Conservation (phyloP, 2,329 filamentous ascomycete genomes). For the Hypoxylon sp. region DNA sequence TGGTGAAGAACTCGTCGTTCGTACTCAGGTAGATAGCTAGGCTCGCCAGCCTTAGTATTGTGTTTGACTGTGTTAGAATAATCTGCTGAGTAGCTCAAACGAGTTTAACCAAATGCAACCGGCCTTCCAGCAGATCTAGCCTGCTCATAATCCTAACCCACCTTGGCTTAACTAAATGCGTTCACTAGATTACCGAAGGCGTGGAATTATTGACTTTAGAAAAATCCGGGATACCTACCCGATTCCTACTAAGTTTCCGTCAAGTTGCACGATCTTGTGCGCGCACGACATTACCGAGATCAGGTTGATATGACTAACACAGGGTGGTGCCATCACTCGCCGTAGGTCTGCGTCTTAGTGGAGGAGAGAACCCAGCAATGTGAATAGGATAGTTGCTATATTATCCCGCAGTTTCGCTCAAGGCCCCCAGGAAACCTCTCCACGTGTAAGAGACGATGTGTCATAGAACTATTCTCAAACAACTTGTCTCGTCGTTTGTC, state of each 20-base stretch:
- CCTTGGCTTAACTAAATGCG: background rate
- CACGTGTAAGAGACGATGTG: conserved; percentile 24
- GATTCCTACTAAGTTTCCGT: conserved; percentile 15
- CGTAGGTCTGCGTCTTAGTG: conserved; percentile 21
- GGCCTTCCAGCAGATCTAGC: background rate
- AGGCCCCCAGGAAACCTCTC: conserved; percentile 15
- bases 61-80: too few relatives aligned
- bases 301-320: conserved; percentile 13
- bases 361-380: conserved; percentile 9
- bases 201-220: conserved; percentile 3
- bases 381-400: conserved; percentile 14
- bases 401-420: conserved; percentile 22
- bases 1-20: too few relatives aligned
- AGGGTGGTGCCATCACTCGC: conserved; percentile 13
- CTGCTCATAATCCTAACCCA: background rate
- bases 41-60: too few relatives aligned
- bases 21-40: too few relatives aligned
- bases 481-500: too few relatives aligned
- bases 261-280: conserved; percentile 28
- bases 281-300: conserved; percentile 22
- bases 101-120: background rate
- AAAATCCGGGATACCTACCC: conserved; percentile 14
- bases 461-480: conserved; percentile 1
- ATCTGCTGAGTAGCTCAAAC: too few relatives aligned
- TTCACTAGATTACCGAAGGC: background rate